A percentile compares a stretch with the other conserved stretches of the same genome.
phyloP scores from a whole-genome alignment of 257 asterid genomes.

The Henckelia pumila region DNA sequence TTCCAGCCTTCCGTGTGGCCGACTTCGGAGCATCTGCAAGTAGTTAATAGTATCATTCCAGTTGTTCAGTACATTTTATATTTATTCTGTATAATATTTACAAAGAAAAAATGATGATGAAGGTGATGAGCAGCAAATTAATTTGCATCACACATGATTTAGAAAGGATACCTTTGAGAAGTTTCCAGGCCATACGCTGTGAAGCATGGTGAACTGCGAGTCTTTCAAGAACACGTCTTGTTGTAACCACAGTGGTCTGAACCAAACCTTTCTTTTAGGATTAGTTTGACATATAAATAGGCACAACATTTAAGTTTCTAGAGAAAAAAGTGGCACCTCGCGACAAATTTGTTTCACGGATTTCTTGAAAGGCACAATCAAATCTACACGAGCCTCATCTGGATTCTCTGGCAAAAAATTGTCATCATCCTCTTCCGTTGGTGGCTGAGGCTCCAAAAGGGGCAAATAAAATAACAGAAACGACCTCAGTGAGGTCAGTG shows the following conservation, averaged over 20 bases:
- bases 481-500: constrained; percentile 70
- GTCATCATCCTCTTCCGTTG: constrained; percentile 67
- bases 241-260: constrained; percentile 76
- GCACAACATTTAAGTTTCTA: background rate
- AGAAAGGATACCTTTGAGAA: constrained; percentile 69
- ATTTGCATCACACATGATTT: constrained; percentile 2
- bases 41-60: constrained; percentile 10
- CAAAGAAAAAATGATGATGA: background rate
- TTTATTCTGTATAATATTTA: background rate
- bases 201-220: constrained; percentile 78
- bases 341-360: constrained; percentile 83
- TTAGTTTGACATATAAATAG: background rate
- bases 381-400: constrained; percentile 49
- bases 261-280: constrained; percentile 7
- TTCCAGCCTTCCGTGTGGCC: constrained; percentile 82
- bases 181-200: constrained; percentile 92
- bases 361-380: constrained; percentile 78
- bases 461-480: constrained; percentile 79
- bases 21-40: constrained; percentile 77
- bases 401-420: constrained; percentile 55
- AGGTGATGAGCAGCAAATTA: constrained; percentile 1
- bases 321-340: constrained; percentile 48
- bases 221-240: constrained; percentile 81
- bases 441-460: constrained; percentile 70
- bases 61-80: background rate